phyloP scores from a whole-genome alignment of 1,284 basidiomycete species.

The Caloboletus inedulis region DNA sequence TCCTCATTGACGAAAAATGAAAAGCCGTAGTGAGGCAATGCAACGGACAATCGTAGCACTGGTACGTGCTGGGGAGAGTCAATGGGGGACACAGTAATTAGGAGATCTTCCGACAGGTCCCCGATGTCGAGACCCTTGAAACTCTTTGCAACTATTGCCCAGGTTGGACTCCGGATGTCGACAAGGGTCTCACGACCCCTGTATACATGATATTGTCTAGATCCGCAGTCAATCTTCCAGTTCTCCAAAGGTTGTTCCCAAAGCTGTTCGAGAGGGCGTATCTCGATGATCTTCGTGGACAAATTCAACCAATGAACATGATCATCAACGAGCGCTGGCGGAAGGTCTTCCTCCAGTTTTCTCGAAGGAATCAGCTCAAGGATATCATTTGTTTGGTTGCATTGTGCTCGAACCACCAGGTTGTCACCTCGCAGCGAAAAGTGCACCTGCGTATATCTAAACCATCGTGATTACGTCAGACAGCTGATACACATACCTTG shows the following conservation, averaged over 20 bases:
- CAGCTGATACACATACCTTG: slow-evolving; percentile 10
- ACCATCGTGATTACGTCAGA: too few relatives aligned
- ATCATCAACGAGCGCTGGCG: slow-evolving; percentile 30
- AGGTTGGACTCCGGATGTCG: slow-evolving; percentile 8
- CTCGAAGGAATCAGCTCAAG: slow-evolving; percentile 38
- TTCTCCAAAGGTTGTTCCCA: slow-evolving; percentile 23
- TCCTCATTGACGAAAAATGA: slow-evolving; percentile 27
- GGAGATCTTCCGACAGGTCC: neutral
- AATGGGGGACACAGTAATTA: neutral
- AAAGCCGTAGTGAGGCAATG: slow-evolving; percentile 34
- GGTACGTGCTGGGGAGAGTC: slow-evolving; percentile 4
- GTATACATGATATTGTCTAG: neutral
- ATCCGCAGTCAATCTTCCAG: slow-evolving; percentile 11
- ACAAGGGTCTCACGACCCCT: slow-evolving; percentile 6
- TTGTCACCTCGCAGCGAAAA: slow-evolving; percentile 26
- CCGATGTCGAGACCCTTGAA: neutral
- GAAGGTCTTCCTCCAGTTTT: slow-evolving; percentile 38
- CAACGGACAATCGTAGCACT: slow-evolving; percentile 27
- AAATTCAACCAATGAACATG: slow-evolving; percentile 41
- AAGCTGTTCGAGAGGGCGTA: slow-evolving; percentile 31
- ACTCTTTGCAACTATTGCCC: neutral
- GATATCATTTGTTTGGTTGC: neutral
- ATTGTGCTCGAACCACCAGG: slow-evolving; percentile 31
- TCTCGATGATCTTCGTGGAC: slow-evolving; percentile 29
- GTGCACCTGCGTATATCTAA: slow-evolving; percentile 22